Evolutionary conservation across 192 early-diverging fungal genomes (phyloP), one percentile per base, ranked within the genome.

Genomic region (Coemansia javaensis): DNA sequence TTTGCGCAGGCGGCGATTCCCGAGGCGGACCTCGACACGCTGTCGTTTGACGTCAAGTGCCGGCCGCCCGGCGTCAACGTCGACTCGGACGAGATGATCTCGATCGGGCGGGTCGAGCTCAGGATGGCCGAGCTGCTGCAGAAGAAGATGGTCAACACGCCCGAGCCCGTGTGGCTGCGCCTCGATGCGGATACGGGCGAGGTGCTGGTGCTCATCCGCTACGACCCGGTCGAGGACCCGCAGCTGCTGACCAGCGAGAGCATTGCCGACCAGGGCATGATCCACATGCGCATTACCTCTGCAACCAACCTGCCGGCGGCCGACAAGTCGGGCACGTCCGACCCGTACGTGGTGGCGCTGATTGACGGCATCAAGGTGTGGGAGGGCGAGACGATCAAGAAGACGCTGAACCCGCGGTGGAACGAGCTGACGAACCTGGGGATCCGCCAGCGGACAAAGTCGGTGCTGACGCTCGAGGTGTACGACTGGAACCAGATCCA

Each of bases 401-500:
- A 90, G 78, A 84, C 76, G 11, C 48, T 86, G 43, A 82, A 84
- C 32, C 89, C 89, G 20, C 69, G 75, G 13, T 90, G 79, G 60
- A 80, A 88, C 58, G 82, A 89, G 60, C 53, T 59, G 21, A 79
- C 84, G 35, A 69, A 68, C n/a, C 49, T 84, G 5, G 76, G 75
- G n/a, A 75, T 90, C 44, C 55, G 63, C 25, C 49, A 53, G 41
- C 77, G 87, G 34, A 75, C 56, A 4, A 73, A 67, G 38, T 63
- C 84, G 11, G 60, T 69, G 32, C 67, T 89, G 51, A 51, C 59
- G 23, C 75, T 88, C 13, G 79, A 85, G 30, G 72, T 88, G 9
- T 90, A 68, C 50, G 89, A 90, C 63, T 90, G 87, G 87, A 84
- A 90, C 47, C 80, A 85, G 66, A 59, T 90, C 30, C 79, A 78